These are phyloP conservation scores for Salix arbutifolia DNA, from an alignment of 345 rosid species.

Conservation along the genomic window DNA sequence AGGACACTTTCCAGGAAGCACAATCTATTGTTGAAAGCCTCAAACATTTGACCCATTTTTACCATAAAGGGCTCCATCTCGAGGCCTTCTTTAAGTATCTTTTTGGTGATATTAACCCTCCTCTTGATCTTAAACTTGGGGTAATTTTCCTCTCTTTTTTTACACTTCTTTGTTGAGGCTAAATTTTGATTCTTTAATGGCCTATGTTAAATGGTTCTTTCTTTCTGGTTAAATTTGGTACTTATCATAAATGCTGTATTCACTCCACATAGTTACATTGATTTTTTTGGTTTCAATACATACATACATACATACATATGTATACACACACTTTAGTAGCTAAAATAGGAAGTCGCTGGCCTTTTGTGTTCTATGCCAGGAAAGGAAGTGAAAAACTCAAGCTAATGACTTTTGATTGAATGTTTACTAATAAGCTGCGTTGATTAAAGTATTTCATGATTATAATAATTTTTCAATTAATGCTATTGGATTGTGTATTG, in stretches of 20 bases:
- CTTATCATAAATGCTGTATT: not conserved
- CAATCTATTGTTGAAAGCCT: constrained; percentile 44
- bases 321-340: not conserved
- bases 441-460: not conserved
- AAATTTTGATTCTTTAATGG: not conserved
- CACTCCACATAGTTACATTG: not conserved
- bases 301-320: too few relatives aligned
- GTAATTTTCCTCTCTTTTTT: constrained; percentile 22
- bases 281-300: too few relatives aligned
- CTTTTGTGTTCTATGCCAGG: not conserved
- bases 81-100: constrained; percentile 71
- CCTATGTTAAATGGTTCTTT: not conserved
- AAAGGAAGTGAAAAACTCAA: constrained; percentile 2
- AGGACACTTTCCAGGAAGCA: constrained; percentile 45
- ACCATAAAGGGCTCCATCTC: constrained; percentile 45
- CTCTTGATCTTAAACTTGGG: constrained; percentile 41
- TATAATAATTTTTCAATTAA: not conserved
- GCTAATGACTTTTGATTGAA: not conserved
- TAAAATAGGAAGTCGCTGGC: not conserved
- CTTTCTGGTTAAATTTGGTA: not conserved
- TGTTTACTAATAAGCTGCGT: not conserved
- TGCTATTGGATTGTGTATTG: not conserved
- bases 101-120: constrained; percentile 44
- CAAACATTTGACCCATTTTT: constrained; percentile 35
- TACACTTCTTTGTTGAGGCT: not conserved